These are phyloP conservation scores for Cercospora sp. DNA, from an alignment of 2,329 filamentous ascomycete species.

Conservation along the genomic window DNA sequence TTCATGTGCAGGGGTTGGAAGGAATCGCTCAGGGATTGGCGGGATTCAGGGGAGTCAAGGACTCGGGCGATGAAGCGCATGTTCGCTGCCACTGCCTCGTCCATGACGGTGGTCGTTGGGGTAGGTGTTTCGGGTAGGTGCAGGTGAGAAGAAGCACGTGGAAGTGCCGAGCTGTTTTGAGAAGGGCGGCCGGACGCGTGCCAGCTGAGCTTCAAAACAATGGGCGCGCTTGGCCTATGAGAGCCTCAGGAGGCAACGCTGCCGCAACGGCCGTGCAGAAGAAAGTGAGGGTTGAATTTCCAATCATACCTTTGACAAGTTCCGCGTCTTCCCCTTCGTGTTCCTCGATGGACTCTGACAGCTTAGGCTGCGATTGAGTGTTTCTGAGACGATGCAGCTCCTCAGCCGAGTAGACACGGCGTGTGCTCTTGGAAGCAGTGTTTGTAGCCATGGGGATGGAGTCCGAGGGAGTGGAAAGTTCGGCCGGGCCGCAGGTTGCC, in stretches of 20 bases:
- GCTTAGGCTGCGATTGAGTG: constrained; percentile 38
- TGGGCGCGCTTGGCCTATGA: constrained; percentile 10
- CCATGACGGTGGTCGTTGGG: constrained; percentile 7
- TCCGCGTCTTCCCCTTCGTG: constrained; percentile 41
- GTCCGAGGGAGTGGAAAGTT: constrained; percentile 4
- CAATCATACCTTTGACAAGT: constrained; percentile 40
- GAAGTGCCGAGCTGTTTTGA: not conserved
- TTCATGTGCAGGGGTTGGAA: not conserved
- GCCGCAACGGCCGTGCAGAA: constrained; percentile 6
- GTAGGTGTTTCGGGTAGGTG: constrained; percentile 6
- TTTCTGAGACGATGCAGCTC: constrained; percentile 39
- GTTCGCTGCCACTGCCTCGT: constrained; percentile 10
- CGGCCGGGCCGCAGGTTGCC: constrained; percentile 1
- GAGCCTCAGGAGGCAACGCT: not conserved
- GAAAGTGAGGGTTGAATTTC: constrained; percentile 10
- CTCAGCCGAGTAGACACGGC: constrained; percentile 42
- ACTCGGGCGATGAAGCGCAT: constrained; percentile 10
- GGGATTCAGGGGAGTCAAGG: constrained; percentile 8
- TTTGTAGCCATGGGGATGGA: constrained; percentile 18
- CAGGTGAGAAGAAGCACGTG: constrained; percentile 2
- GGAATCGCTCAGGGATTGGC: not conserved
- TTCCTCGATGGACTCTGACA: constrained; percentile 40
- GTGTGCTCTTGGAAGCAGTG: constrained; percentile 27
- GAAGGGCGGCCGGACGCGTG: constrained; percentile 3
- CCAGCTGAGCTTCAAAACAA: constrained; percentile 18